phyloP scores from a whole-genome alignment of 75 land plant species.

The Isoetes taiwanensis region DNA sequence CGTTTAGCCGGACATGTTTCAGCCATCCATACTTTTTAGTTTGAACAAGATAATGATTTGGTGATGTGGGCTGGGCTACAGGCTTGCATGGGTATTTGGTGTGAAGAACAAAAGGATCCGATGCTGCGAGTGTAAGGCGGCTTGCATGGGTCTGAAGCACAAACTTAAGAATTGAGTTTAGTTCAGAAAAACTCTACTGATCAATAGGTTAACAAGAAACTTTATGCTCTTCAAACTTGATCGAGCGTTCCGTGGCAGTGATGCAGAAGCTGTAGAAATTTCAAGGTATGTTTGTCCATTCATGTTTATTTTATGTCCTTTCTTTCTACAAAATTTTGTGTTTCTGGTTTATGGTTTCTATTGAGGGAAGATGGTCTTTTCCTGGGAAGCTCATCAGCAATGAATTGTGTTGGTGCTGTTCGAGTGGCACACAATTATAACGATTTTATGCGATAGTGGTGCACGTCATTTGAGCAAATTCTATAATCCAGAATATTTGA shows the following conservation, averaged over 20 bases:
- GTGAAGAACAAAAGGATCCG: too few relatives aligned
- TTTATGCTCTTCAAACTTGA: constrained; percentile 74
- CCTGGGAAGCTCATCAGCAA: constrained; percentile 94
- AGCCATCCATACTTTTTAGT: too few relatives aligned
- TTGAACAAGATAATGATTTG: too few relatives aligned
- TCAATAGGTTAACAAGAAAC: constrained; percentile 78
- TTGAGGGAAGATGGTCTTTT: constrained; percentile 88
- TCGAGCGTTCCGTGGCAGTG: constrained; percentile 89
- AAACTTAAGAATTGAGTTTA: too few relatives aligned
- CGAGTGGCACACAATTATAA: constrained; percentile 83
- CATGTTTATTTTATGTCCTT: background rate
- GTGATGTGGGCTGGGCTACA: too few relatives aligned
- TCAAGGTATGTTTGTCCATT: constrained; percentile 54
- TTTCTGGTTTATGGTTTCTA: too few relatives aligned
- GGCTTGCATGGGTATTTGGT: too few relatives aligned
- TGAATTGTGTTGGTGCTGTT: constrained; percentile 98
- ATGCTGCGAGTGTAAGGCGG: too few relatives aligned
- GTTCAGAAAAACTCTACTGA: too few relatives aligned
- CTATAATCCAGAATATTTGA: constrained; percentile 46
- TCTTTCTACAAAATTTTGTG: too few relatives aligned
- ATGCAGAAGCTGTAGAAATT: constrained; percentile 97
- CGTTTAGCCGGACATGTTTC: too few relatives aligned
- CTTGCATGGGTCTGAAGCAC: too few relatives aligned
- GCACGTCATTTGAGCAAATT: constrained; percentile 93
- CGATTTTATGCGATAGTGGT: constrained; percentile 95